A percentile compares a stretch with the other conserved stretches of the same genome.
phyloP scores from a whole-genome alignment of 495 filamentous ascomycete genomes.

The Neurospora sp. region DNA sequence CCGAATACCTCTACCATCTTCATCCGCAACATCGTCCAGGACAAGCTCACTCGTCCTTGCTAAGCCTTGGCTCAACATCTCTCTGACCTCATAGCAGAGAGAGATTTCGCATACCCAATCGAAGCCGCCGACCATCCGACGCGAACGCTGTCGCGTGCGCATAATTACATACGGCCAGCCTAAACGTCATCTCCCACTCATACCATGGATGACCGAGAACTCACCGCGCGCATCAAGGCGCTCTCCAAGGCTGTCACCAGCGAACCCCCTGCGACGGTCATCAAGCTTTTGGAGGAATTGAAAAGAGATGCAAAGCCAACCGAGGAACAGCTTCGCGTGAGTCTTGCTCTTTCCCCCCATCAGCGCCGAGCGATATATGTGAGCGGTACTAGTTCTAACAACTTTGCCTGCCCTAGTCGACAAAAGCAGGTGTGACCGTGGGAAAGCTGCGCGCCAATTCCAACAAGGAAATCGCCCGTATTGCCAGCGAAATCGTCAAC shows the following conservation, averaged over 20 bases:
- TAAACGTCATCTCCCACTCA: not conserved
- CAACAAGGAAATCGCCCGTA: constrained; percentile 62
- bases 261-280: constrained; percentile 53
- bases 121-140: not conserved
- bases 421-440: constrained; percentile 80
- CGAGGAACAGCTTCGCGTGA: constrained; percentile 70
- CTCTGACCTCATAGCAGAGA: not conserved
- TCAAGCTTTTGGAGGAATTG: constrained; percentile 63
- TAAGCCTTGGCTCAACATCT: not conserved
- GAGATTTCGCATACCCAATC: not conserved
- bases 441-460: constrained; percentile 69
- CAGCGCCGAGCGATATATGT: not conserved
- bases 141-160: not conserved
- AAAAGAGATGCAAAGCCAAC: constrained; percentile 70
- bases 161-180: not conserved
- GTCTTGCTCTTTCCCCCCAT: constrained; percentile 15
- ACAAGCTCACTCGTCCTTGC: not conserved
- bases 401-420: constrained; percentile 45
- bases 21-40: not conserved
- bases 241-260: constrained; percentile 67
- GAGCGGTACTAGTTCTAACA: not conserved
- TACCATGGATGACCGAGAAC: constrained; percentile 71
- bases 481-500: constrained; percentile 69
- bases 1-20: not conserved
- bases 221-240: constrained; percentile 59